Percentiles rank a stretch among this genome's conserved stretches.
Conservation (phyloP, 2,329 filamentous ascomycete species). For the Emericellopsis atlantica region DNA sequence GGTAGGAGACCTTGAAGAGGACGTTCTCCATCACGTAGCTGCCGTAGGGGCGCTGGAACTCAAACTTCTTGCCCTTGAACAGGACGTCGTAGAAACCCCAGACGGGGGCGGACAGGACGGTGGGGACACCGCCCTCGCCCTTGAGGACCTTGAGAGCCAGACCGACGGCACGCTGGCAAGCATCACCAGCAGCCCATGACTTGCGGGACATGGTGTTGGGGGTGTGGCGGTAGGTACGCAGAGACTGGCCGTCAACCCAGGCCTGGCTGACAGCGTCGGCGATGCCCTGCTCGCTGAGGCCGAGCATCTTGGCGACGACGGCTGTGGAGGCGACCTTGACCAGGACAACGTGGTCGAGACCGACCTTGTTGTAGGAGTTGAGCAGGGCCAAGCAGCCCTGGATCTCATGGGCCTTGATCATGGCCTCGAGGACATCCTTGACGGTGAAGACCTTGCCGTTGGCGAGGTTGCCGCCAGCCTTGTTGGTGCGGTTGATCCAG, state of each 20-base stretch:
- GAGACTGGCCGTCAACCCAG: constrained; percentile 90
- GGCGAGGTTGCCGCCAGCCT: constrained; percentile 63
- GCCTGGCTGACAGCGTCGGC: constrained; percentile 93
- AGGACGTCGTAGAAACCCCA: constrained; percentile 99
- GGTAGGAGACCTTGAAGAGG: constrained; percentile 98
- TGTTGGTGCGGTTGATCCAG: constrained; percentile 89
- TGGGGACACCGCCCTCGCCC: constrained; percentile 84
- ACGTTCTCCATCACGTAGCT: constrained; percentile 99
- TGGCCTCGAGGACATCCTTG: constrained; percentile 83
- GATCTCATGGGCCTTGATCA: constrained; percentile 99
- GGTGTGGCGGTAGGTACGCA: constrained; percentile 93
- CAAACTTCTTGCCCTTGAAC: constrained; percentile 90
- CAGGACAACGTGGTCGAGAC: constrained; percentile 91
- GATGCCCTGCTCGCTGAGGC: constrained; percentile 79
- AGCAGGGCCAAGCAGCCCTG: constrained; percentile 93
- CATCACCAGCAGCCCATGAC: constrained; percentile 97
- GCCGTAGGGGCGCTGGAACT: constrained; percentile 92
- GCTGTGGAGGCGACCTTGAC: constrained; percentile 96
- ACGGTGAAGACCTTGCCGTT: constrained; percentile 82
- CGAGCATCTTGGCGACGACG: constrained; percentile 91
- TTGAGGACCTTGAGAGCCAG: constrained; percentile 81
- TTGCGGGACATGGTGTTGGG: constrained; percentile 99
- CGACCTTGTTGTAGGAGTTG: constrained; percentile 98
- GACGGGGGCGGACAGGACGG: constrained; percentile 78
- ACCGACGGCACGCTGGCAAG: constrained; percentile 91